Evolutionary conservation across 2,329 filamentous ascomycete species (phyloP).

Genomic region (Curvularia verruculosa): DNA sequence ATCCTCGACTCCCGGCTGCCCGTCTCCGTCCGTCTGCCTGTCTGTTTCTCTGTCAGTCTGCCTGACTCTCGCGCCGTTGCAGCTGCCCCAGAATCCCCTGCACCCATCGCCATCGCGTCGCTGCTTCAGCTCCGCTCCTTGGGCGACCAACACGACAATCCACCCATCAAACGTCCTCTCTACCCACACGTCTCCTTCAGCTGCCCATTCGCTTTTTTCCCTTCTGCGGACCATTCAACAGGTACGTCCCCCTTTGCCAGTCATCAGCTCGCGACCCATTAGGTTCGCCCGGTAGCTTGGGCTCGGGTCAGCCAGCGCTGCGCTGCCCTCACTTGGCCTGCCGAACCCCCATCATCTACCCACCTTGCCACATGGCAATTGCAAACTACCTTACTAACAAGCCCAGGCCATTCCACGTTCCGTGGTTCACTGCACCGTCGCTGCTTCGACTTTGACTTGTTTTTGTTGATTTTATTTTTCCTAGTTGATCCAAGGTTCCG

Average conservation of each 20-base stretch:
- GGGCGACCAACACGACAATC: not conserved
- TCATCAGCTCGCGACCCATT: constrained; percentile 7
- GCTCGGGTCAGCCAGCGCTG: constrained; percentile 20
- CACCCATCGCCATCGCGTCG: not conserved
- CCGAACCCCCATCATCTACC: constrained; percentile 13
- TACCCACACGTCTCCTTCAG: not conserved
- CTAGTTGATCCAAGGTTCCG: constrained; percentile 8
- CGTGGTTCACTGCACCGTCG: constrained; percentile 23
- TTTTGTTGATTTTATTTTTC: constrained; percentile 8
- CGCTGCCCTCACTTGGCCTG: constrained; percentile 17
- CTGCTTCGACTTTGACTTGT: constrained; percentile 11
- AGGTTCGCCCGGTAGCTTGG: constrained; percentile 21
- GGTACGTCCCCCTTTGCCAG: constrained; percentile 18
- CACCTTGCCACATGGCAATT: constrained; percentile 12
- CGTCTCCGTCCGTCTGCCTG: too few relatives aligned
- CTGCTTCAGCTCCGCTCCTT: not conserved
- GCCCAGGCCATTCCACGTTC: constrained; percentile 16
- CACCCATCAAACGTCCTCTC: not conserved
- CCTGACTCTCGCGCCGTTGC: too few relatives aligned
- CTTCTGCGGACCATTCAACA: not conserved
- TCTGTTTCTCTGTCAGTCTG: too few relatives aligned
- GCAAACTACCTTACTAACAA: constrained; percentile 15
- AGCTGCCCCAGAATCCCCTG: not conserved
- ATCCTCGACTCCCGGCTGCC: not conserved
- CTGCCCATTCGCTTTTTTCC: not conserved